phyloP scores from a whole-genome alignment of 2,329 filamentous ascomycete genomes.

The Colletotrichum sp. region DNA sequence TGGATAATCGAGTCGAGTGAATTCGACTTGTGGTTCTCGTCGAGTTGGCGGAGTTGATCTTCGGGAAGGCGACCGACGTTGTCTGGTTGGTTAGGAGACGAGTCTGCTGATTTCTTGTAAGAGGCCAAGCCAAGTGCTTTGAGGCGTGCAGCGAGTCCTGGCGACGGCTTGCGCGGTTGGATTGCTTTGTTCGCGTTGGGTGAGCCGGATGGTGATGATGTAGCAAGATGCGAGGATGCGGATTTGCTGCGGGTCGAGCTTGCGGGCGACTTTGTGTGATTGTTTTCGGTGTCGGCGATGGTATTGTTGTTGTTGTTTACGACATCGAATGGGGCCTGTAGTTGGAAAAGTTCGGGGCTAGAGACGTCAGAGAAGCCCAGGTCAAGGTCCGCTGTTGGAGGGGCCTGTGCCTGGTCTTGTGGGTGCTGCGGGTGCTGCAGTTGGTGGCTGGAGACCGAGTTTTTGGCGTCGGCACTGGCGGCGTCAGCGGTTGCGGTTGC shows the following conservation, averaged over 20 bases:
- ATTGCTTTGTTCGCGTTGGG: conserved; percentile 29
- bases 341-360: conserved; percentile 40
- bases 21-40: conserved; percentile 67
- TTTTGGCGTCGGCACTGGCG: background rate
- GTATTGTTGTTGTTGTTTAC: conserved; percentile 26
- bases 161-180: conserved; percentile 62
- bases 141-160: conserved; percentile 68
- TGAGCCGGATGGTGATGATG: conserved; percentile 25
- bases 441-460: background rate
- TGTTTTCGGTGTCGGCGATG: conserved; percentile 24
- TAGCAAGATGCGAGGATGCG: background rate
- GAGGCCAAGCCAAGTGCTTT: conserved; percentile 68
- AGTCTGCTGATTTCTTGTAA: conserved; percentile 38
- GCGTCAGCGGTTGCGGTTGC: background rate
- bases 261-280: background rate
- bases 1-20: conserved; percentile 58
- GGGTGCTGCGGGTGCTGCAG: conserved; percentile 5
- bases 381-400: conserved; percentile 19
- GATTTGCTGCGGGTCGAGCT: background rate
- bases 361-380: conserved; percentile 48
- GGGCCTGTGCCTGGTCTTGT: background rate
- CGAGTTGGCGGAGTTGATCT: conserved; percentile 71
- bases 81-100: conserved; percentile 36
- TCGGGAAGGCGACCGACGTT: conserved; percentile 73
- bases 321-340: conserved; percentile 25